Conservation (phyloP, 2,329 filamentous ascomycete species). For the Neofusicoccum laricinum region DNA sequence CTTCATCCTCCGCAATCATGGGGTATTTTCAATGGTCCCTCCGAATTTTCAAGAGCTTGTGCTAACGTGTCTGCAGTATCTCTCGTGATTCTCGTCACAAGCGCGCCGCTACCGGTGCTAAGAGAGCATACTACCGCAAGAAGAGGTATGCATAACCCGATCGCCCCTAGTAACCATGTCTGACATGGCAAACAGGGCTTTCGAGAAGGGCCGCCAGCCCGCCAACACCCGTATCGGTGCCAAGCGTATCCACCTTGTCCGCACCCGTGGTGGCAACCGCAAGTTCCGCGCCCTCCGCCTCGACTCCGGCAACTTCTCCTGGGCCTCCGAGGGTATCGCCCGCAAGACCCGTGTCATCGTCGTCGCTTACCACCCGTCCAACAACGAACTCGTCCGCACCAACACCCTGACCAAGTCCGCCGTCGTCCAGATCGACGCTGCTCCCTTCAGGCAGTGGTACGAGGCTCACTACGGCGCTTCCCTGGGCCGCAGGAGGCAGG, state of each 20-base stretch:
- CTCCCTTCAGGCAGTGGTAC: constrained; percentile 99
- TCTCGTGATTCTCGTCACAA: constrained; percentile 99
- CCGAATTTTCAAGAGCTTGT: constrained; percentile 12
- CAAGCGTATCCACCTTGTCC: constrained; percentile 95
- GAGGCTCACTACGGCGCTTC: constrained; percentile 97
- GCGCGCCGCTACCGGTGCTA: constrained; percentile 98
- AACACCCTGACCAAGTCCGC: constrained; percentile 99
- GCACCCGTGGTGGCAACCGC: constrained; percentile 97
- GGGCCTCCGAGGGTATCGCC: constrained; percentile 95
- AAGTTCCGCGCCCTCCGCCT: constrained; percentile 99
- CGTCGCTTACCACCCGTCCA: constrained; percentile 98
- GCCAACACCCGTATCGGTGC: constrained; percentile 98
- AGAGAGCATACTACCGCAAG: constrained; percentile 61
- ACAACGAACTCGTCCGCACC: constrained; percentile 99
- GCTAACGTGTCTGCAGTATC: constrained; percentile 65
- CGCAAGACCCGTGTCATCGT: constrained; percentile 99
- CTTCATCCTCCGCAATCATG: constrained; percentile 52
- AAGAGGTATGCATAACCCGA: constrained; percentile 59
- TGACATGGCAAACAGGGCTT: constrained; percentile 73
- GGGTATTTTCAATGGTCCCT: constrained; percentile 40
- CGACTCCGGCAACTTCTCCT: constrained; percentile 98
- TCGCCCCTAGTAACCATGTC: constrained; percentile 56
- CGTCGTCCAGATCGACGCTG: constrained; percentile 97
- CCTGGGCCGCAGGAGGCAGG: constrained; percentile 87
- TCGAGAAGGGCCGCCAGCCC: constrained; percentile 99